These are phyloP conservation scores for Malassezia japonica DNA, from an alignment of 1,284 basidiomycete genomes.

Conservation along the genomic window DNA sequence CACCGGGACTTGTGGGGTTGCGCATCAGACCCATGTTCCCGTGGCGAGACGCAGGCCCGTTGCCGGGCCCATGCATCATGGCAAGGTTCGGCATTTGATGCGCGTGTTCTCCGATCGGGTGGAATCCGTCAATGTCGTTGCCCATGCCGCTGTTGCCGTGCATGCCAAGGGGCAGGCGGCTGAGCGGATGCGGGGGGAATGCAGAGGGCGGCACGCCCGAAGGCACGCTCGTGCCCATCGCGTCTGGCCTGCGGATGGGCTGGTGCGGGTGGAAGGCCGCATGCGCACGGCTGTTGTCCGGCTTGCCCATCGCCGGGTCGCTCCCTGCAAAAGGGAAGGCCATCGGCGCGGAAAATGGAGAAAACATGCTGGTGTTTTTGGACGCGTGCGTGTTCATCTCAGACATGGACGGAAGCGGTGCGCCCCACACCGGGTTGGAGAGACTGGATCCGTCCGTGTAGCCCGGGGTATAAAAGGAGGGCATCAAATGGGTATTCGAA, in stretches of 20 bases:
- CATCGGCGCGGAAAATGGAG: conserved; percentile 11
- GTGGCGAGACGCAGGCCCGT: not conserved
- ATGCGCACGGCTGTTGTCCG: conserved; percentile 2
- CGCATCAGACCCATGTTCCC: conserved; percentile 6
- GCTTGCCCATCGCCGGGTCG: not conserved
- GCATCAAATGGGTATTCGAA: conserved; percentile 19
- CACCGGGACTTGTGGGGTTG: not conserved
- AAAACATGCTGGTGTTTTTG: conserved; percentile 11
- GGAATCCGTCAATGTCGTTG: conserved; percentile 15
- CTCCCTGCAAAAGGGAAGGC: conserved; percentile 9
- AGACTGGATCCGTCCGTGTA: conserved; percentile 28
- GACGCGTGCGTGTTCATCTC: conserved; percentile 4
- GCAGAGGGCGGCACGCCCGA: not conserved
- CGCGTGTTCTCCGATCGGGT: conserved; percentile 7
- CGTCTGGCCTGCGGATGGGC: not conserved
- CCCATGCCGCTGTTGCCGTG: not conserved
- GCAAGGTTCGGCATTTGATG: conserved; percentile 1
- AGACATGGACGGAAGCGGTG: conserved; percentile 23
- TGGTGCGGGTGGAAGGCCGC: not conserved
- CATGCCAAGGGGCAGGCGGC: conserved; percentile 6
- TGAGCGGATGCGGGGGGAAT: conserved; percentile 4
- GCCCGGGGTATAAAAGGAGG: conserved; percentile 39
- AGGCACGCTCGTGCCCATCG: not conserved
- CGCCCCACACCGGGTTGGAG: conserved; percentile 41
- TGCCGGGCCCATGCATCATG: conserved; percentile 1